A percentile compares a stretch with the other conserved stretches of the same genome.
These are phyloP conservation scores for Rhododendron griersonianum DNA, from an alignment of 148 eudicot species.

Conservation along the genomic window DNA sequence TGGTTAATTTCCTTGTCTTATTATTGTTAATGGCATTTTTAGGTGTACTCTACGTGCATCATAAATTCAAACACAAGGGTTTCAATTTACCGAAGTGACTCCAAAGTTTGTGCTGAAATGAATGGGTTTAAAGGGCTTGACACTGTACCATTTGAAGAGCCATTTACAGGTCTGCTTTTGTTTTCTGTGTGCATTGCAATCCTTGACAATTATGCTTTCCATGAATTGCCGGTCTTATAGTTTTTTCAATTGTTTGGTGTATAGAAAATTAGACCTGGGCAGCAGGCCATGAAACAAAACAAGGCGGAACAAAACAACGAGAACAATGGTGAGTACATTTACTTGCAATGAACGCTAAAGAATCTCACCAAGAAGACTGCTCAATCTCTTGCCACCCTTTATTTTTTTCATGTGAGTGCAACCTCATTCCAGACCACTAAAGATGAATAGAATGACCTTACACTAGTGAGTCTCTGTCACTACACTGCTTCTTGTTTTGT, in stretches of 20 bases:
- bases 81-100: too few species aligned
- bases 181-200: background rate
- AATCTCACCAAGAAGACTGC: background rate
- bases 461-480: background rate
- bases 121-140: background rate
- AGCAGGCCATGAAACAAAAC: slow-evolving; percentile 42
- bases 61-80: too few species aligned
- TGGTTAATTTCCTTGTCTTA: too few species aligned
- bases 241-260: background rate
- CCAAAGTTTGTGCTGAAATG: too few species aligned
- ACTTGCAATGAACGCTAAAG: background rate
- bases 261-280: slow-evolving; percentile 56
- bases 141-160: slow-evolving; percentile 80
- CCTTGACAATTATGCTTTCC: background rate
- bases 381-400: background rate
- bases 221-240: background rate
- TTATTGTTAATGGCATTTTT: too few species aligned
- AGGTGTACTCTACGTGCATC: too few species aligned
- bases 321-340: slow-evolving; percentile 27
- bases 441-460: background rate
- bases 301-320: slow-evolving; percentile 25
- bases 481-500: background rate
- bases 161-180: slow-evolving; percentile 58
- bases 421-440: background rate
- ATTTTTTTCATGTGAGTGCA: too few species aligned